Conservation (phyloP, 805 yeast species). For the Starmera pachycereana region DNA sequence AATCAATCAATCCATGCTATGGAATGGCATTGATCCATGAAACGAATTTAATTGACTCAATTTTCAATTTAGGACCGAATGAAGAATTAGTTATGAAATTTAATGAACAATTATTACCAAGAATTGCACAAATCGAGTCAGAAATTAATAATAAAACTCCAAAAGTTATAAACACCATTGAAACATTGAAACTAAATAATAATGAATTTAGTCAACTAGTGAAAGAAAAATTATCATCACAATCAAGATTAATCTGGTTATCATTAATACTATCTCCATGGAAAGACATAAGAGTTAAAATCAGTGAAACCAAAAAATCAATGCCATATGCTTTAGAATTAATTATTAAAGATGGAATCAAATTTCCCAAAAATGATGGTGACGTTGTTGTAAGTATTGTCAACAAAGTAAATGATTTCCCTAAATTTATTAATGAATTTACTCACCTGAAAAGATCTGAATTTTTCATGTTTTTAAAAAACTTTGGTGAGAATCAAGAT, state of each 20-base stretch:
- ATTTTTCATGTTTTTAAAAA: conserved; percentile 49
- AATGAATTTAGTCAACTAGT: no score
- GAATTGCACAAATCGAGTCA: neutral
- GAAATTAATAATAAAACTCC: no score
- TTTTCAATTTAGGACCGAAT: conserved; percentile 35
- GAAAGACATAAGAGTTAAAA: conserved; percentile 25
- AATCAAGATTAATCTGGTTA: conserved; percentile 25
- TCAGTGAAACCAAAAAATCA: conserved; percentile 29
- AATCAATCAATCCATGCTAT: conserved; percentile 47
- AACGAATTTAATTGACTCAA: conserved; percentile 43
- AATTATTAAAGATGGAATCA: conserved; percentile 60
- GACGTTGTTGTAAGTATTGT: conserved; percentile 20
- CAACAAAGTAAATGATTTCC: conserved; percentile 16
- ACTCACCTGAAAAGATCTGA: conserved; percentile 32
- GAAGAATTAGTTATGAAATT: conserved; percentile 13
- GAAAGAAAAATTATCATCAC: no score
- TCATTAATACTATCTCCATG: conserved; percentile 42
- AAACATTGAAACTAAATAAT: no score
- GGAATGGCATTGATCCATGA: conserved; percentile 53
- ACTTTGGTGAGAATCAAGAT: conserved; percentile 43
- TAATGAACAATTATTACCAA: conserved; percentile 7
- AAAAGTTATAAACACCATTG: no score
- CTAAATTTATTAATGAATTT: no score
- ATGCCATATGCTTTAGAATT: conserved; percentile 32
- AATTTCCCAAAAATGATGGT: conserved; percentile 47